phyloP scores from a whole-genome alignment of 805 yeast species.

The Maudiozyma saulgeensis region DNA sequence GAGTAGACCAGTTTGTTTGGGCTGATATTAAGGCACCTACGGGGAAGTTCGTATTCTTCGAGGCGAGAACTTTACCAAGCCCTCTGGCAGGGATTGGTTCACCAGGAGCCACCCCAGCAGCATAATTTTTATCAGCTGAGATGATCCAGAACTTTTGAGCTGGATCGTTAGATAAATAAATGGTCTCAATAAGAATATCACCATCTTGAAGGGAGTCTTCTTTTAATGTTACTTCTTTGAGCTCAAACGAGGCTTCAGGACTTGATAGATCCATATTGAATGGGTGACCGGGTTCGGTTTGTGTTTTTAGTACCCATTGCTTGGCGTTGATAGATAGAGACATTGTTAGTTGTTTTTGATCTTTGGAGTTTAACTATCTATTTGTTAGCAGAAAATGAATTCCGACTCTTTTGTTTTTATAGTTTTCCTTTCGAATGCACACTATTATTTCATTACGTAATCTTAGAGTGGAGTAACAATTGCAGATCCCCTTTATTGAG shows the following conservation, averaged over 20 bases:
- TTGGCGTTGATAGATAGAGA: constrained; percentile 17
- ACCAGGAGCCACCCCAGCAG: constrained; percentile 29
- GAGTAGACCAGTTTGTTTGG: constrained; percentile 40
- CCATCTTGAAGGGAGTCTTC: constrained; percentile 27
- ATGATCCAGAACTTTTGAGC: constrained; percentile 52
- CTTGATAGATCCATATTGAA: constrained; percentile 19
- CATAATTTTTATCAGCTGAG: constrained; percentile 24
- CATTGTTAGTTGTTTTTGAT: background rate
- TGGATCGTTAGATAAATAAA: constrained; percentile 50
- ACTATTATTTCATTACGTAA: too few species aligned
- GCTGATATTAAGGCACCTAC: constrained; percentile 39
- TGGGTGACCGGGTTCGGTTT: constrained; percentile 20
- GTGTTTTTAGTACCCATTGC: constrained; percentile 25
- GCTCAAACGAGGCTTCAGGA: constrained; percentile 26
- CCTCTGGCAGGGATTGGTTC: constrained; percentile 43
- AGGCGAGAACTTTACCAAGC: constrained; percentile 40
- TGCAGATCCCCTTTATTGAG: too few species aligned
- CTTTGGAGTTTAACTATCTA: background rate
- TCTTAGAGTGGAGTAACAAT: too few species aligned
- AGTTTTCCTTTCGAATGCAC: too few species aligned
- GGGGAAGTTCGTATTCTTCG: constrained; percentile 33
- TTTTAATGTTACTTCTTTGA: constrained; percentile 14
- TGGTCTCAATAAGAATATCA: constrained; percentile 37
- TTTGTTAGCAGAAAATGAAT: too few species aligned
- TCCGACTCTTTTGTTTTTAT: too few species aligned